Conservation (phyloP, 306 rosid species). For the Trifolium fragiferum region DNA sequence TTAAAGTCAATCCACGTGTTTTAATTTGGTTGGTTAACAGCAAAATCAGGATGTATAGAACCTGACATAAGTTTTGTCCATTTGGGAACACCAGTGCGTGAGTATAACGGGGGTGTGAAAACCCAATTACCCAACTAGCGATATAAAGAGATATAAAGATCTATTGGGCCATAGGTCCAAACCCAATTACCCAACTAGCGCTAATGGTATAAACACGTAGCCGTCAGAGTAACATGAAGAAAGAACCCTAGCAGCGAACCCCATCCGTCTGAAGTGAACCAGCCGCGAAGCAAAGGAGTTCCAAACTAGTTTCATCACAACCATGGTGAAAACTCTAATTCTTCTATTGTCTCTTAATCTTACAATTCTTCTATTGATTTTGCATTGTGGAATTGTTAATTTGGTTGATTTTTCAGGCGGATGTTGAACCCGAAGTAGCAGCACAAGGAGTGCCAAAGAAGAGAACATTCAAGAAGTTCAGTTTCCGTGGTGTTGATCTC, state of each 20-base stretch:
- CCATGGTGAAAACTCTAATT: not conserved
- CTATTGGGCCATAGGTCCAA: not conserved
- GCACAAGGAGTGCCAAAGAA: conserved; percentile 61
- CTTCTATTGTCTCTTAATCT: not conserved
- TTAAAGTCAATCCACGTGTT: too few species aligned
- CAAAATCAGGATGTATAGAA: too few species aligned
- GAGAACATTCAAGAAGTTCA: conserved; percentile 90
- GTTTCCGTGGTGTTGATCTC: conserved; percentile 81
- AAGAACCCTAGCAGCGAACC: not conserved
- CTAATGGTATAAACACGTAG: not conserved
- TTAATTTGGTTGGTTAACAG: too few species aligned
- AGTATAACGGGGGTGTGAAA: too few species aligned
- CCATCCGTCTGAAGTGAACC: not conserved
- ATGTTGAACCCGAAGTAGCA: conserved; percentile 36
- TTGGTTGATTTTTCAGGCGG: conserved; percentile 36
- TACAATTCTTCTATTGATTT: not conserved
- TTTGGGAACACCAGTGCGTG: too few species aligned
- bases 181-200: not conserved
- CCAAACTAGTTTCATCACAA: not conserved
- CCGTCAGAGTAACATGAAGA: not conserved
- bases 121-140: too few species aligned
- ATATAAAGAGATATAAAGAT: too few species aligned
- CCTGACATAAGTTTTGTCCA: too few species aligned
- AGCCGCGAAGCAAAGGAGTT: not conserved
- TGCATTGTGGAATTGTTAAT: not conserved